A percentile compares a stretch with the other conserved stretches of the same genome.
Evolutionary conservation across 2,329 filamentous ascomycete species (phyloP).

Genomic region (Aspergillus puulaauensis): DNA sequence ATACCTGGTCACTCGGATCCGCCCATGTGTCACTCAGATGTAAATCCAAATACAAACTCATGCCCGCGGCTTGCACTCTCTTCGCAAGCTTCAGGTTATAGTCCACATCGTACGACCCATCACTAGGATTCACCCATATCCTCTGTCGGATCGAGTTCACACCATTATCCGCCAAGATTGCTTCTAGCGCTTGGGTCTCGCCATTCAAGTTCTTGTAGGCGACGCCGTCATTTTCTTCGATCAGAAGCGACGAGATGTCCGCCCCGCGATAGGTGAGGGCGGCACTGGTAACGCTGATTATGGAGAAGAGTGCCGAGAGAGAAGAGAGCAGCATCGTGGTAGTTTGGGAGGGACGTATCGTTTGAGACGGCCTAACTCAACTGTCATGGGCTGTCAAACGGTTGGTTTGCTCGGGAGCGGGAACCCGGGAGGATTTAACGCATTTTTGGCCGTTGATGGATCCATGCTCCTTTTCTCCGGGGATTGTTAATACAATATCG

Average conservation of each 20-base stretch:
- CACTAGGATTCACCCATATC: conserved; percentile 67
- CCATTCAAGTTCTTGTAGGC: conserved; percentile 61
- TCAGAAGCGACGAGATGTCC: conserved; percentile 67
- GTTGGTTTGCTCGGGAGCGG: too few species aligned
- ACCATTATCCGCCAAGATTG: conserved; percentile 60
- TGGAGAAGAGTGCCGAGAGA: conserved; percentile 11
- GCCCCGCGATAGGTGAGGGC: conserved; percentile 64
- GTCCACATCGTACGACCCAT: conserved; percentile 65
- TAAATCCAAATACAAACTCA: conserved; percentile 63
- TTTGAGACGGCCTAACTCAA: too few species aligned
- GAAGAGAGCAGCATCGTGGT: not conserved
- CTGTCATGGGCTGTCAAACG: too few species aligned
- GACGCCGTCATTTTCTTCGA: conserved; percentile 63
- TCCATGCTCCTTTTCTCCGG: too few species aligned
- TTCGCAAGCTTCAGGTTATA: conserved; percentile 70
- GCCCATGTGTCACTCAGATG: conserved; percentile 72
- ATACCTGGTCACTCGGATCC: conserved; percentile 61
- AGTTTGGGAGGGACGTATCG: too few species aligned
- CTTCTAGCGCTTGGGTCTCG: conserved; percentile 57
- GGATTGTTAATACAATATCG: too few species aligned
- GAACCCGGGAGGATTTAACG: too few species aligned
- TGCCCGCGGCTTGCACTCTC: conserved; percentile 61
- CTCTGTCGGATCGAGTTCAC: conserved; percentile 71
- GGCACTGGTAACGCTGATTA: conserved; percentile 28
- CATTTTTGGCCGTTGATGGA: too few species aligned